These are phyloP conservation scores for Backusella australiensis DNA, from an alignment of 192 early-diverging fungal genomes.

Conservation along the genomic window DNA sequence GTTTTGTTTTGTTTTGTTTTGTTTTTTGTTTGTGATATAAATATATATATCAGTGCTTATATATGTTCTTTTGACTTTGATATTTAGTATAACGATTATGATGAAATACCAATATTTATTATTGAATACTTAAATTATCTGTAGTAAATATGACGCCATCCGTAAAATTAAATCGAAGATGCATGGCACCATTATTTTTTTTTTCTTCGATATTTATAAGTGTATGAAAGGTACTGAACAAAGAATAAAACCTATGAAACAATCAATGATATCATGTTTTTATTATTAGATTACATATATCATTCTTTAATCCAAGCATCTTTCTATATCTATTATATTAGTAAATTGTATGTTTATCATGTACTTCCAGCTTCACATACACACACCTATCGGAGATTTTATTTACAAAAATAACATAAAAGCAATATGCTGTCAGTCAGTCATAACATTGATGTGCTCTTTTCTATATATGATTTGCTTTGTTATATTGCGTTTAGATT, in stretches of 20 bases:
- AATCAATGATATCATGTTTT: not conserved
- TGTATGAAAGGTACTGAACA: not conserved
- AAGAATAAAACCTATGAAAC: not conserved
- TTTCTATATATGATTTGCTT: not conserved
- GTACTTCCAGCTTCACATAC: not conserved
- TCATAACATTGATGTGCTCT: not conserved
- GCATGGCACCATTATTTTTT: not conserved
- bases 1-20: not conserved
- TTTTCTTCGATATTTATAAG: not conserved
- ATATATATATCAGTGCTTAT: not conserved
- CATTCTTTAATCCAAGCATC: not conserved
- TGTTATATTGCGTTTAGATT: not conserved
- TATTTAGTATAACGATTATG: not conserved
- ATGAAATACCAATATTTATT: not conserved
- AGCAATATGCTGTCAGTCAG: not conserved
- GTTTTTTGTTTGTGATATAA: not conserved
- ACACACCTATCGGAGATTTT: not conserved
- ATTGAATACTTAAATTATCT: not conserved
- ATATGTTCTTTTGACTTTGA: not conserved
- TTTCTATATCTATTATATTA: not conserved
- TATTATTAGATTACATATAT: not conserved
- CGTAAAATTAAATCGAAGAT: not conserved
- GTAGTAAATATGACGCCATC: not conserved
- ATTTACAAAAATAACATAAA: not conserved
- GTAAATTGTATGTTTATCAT: not conserved